These are phyloP conservation scores for Porphyrellus cyaneotinctus DNA, from an alignment of 768 basidiomycete species.

Conservation along the genomic window DNA sequence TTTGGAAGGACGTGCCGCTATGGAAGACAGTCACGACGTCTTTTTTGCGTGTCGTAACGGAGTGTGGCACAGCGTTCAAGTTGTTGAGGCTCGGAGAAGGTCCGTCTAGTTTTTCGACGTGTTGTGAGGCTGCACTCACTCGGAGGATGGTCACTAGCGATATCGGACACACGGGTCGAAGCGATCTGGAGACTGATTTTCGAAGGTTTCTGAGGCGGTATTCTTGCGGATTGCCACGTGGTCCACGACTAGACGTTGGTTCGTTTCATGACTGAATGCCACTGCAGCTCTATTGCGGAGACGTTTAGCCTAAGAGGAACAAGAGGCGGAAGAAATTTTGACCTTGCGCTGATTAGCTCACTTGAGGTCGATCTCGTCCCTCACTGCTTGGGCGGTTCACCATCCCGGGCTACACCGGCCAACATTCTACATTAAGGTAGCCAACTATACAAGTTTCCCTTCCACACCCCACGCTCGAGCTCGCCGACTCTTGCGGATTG, in stretches of 20 bases:
- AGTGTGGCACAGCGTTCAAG: constrained; percentile 51
- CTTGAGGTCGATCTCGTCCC: constrained; percentile 81
- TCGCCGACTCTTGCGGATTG: constrained; percentile 11
- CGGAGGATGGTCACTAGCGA: constrained; percentile 36
- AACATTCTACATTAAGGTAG: constrained; percentile 73
- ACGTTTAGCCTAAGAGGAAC: constrained; percentile 56
- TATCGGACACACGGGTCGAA: constrained; percentile 64
- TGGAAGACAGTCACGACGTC: constrained; percentile 93
- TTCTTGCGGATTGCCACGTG: constrained; percentile 79
- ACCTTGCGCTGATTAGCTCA: constrained; percentile 70
- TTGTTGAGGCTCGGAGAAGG: constrained; percentile 50
- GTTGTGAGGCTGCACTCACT: not conserved
- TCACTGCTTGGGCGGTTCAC: constrained; percentile 59
- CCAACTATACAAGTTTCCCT: constrained; percentile 44
- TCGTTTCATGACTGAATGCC: not conserved
- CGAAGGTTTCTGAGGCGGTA: constrained; percentile 76
- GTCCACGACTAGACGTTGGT: not conserved
- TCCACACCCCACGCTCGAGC: constrained; percentile 3
- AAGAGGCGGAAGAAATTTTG: constrained; percentile 82
- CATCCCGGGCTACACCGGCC: constrained; percentile 66
- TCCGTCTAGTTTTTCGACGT: constrained; percentile 26
- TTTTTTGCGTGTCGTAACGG: constrained; percentile 71
- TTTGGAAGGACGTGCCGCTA: constrained; percentile 83
- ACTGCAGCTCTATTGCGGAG: constrained; percentile 51
- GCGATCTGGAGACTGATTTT: constrained; percentile 83